A percentile compares a stretch with the other conserved stretches of the same genome.
These are phyloP conservation scores for Hondaea fermentalgiana DNA, from an alignment of 108 stramenopile genomes.

Conservation along the genomic window DNA sequence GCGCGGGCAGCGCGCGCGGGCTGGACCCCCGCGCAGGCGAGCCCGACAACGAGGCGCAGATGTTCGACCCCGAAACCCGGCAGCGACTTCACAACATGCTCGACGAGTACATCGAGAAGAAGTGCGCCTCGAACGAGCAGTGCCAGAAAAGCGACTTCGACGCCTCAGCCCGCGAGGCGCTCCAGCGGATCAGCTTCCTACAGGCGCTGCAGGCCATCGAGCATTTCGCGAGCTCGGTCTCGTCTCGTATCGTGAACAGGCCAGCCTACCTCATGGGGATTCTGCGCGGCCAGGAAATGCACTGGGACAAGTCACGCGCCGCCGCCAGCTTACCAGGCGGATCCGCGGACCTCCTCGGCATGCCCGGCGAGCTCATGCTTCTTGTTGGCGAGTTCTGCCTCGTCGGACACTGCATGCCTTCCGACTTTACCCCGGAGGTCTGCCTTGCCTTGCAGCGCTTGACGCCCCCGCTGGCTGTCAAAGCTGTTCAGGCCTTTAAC, in stretches of 20 bases:
- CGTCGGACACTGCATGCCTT: not conserved
- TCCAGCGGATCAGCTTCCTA: not conserved
- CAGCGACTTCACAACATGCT: not conserved
- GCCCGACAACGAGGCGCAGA: not conserved
- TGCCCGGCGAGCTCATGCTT: not conserved
- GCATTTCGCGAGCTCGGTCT: constrained; percentile 3
- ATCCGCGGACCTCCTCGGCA: not conserved
- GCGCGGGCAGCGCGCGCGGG: not conserved
- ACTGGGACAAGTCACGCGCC: constrained; percentile 16
- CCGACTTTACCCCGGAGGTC: constrained; percentile 15
- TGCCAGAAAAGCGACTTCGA: not conserved
- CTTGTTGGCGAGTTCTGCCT: not conserved
- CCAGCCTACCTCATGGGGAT: constrained; percentile 12
- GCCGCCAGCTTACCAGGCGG: constrained; percentile 1
- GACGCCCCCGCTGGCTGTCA: not conserved
- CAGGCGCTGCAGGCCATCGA: constrained; percentile 13
- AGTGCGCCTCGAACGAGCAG: not conserved
- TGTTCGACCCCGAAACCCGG: not conserved
- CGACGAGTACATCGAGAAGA: not conserved
- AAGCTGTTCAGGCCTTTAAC: not conserved
- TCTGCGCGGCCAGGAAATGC: not conserved
- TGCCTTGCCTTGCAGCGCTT: not conserved
- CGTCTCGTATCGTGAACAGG: not conserved
- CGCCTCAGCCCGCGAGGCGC: not conserved
- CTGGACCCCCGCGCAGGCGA: not conserved